These are phyloP conservation scores for Mallotus repandus DNA, from an alignment of 441 rosid genomes.

Conservation along the genomic window DNA sequence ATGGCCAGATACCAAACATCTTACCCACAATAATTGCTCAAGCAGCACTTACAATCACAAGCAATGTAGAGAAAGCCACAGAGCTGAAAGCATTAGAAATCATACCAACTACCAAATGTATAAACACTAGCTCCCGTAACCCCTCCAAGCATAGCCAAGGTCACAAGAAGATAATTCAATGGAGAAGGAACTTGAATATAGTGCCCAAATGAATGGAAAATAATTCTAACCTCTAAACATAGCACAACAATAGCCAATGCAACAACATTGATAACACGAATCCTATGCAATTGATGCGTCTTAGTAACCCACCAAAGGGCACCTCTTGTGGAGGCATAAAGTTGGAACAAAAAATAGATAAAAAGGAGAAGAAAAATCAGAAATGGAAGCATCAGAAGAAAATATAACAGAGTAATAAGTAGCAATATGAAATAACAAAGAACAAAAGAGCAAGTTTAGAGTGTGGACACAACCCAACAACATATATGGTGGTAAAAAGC, in stretches of 20 bases:
- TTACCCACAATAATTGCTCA: constrained; percentile 85
- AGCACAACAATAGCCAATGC: constrained; percentile 78
- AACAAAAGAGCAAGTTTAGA: constrained; percentile 71
- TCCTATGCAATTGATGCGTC: constrained; percentile 67
- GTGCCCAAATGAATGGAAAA: constrained; percentile 89
- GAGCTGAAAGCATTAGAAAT: constrained; percentile 81
- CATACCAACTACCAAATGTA: constrained; percentile 76
- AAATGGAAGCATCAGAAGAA: constrained; percentile 65
- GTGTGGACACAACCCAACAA: constrained; percentile 82
- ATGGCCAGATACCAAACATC: no score
- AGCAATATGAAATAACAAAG: constrained; percentile 79
- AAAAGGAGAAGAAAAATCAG: constrained; percentile 80
- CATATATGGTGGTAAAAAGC: constrained; percentile 56
- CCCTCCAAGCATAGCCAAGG: constrained; percentile 86
- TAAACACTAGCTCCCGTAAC: constrained; percentile 82
- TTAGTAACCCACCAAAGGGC: constrained; percentile 95
- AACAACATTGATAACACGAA: constrained; percentile 72
- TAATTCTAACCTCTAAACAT: constrained; percentile 88
- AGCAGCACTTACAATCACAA: constrained; percentile 82
- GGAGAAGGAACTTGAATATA: constrained; percentile 96
- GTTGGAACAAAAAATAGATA: constrained; percentile 84
- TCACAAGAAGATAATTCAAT: constrained; percentile 78
- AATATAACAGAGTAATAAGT: constrained; percentile 76
- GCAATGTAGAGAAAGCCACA: constrained; percentile 65
- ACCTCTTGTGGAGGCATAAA: constrained; percentile 86